Evolutionary conservation across 352 stramenopile genomes (phyloP).

Genomic region (Phytopythium sindhum): DNA sequence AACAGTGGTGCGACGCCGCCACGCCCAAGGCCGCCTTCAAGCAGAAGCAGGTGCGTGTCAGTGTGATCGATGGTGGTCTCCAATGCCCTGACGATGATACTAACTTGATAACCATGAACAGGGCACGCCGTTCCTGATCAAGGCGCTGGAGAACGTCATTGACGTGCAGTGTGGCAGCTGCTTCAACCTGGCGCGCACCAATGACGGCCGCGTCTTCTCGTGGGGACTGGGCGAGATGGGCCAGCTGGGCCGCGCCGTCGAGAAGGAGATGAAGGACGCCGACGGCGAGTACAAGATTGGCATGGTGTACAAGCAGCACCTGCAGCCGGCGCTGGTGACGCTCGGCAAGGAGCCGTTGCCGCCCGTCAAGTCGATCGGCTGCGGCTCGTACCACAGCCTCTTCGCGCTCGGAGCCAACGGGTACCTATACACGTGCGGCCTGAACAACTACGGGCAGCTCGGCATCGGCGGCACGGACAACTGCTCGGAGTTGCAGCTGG

Average conservation of each 20-base stretch:
- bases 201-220: conserved; percentile 86
- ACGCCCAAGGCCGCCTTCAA: conserved; percentile 73
- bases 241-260: conserved; percentile 69
- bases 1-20: conserved; percentile 85
- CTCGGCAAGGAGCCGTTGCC: conserved; percentile 48
- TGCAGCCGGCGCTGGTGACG: conserved; percentile 71
- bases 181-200: conserved; percentile 86
- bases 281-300: conserved; percentile 69
- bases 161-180: conserved; percentile 80
- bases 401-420: conserved; percentile 59
- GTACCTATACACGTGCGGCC: conserved; percentile 89
- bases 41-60: conserved; percentile 46
- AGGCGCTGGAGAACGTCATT: conserved; percentile 54
- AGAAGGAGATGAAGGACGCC: conserved; percentile 61
- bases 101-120: not conserved
- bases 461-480: conserved; percentile 89
- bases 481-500: conserved; percentile 59
- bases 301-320: conserved; percentile 75
- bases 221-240: conserved; percentile 92
- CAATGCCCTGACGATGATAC: not conserved
- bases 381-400: conserved; percentile 87
- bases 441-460: conserved; percentile 98
- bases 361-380: conserved; percentile 78
- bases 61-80: too few relatives aligned
- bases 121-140: conserved; percentile 53